Percentiles rank a stretch among this genome's conserved stretches.
Evolutionary conservation across 305 asterid species (phyloP).

Genomic region (Petunia hybrid): DNA sequence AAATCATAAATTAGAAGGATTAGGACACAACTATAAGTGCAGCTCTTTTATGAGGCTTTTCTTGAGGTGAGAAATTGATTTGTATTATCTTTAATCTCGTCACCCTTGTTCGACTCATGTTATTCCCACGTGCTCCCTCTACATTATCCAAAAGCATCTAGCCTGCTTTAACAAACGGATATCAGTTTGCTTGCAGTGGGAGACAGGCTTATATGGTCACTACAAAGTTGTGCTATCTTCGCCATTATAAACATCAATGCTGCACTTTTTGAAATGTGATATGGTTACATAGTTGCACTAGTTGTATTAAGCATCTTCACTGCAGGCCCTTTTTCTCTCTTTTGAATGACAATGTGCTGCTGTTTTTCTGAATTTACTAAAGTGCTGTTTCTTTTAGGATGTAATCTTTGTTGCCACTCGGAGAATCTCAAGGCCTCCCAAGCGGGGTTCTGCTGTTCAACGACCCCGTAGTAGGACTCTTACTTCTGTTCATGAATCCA

Average conservation of each 20-base stretch:
- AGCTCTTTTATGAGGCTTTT: not conserved
- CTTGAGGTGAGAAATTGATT: not conserved
- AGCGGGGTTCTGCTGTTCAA: slow-evolving; percentile 54
- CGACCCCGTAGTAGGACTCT: slow-evolving; percentile 51
- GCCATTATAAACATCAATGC: not conserved
- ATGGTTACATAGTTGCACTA: not conserved
- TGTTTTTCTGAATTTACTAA: not conserved
- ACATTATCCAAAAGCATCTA: not conserved
- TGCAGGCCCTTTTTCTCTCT: not conserved
- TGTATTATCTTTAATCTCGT: not conserved
- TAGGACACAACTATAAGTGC: not conserved
- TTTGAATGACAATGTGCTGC: not conserved
- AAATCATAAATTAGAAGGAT: not conserved
- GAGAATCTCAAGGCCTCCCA: slow-evolving; percentile 50
- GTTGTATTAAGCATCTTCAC: not conserved
- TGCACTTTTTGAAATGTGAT: not conserved
- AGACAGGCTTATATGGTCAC: not conserved
- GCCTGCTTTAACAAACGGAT: slow-evolving; percentile 10
- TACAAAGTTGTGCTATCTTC: not conserved
- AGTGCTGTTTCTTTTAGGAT: slow-evolving; percentile 38
- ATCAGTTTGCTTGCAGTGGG: slow-evolving; percentile 24
- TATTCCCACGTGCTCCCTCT: not conserved
- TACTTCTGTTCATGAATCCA: slow-evolving; percentile 52
- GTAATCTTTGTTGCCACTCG: slow-evolving; percentile 50
- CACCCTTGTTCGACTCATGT: not conserved